Conservation (phyloP, 495 filamentous ascomycete species). For the Xylaria palmicola region DNA sequence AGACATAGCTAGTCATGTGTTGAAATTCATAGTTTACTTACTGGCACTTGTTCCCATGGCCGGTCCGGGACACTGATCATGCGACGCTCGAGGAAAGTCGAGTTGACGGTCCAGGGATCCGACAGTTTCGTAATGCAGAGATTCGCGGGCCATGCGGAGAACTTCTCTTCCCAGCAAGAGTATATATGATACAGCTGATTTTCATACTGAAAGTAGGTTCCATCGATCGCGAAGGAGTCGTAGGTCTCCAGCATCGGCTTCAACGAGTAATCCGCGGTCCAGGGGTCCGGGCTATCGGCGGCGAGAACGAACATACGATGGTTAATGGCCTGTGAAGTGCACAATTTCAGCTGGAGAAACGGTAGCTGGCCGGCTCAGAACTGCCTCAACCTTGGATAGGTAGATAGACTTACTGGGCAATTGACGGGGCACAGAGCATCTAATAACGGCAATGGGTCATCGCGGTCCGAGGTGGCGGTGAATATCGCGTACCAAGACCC, state of each 20-base stretch:
- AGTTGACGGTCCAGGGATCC: slow-evolving; percentile 46
- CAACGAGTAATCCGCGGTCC: slow-evolving; percentile 40
- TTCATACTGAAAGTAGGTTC: slow-evolving; percentile 46
- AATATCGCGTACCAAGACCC: slow-evolving; percentile 53
- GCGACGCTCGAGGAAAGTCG: slow-evolving; percentile 41
- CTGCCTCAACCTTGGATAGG: too few species aligned
- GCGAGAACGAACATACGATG: slow-evolving; percentile 54
- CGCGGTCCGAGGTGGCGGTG: slow-evolving; percentile 44
- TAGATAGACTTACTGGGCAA: slow-evolving; percentile 38
- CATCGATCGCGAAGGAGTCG: slow-evolving; percentile 54
- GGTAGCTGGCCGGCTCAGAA: not conserved
- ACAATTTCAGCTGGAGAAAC: not conserved
- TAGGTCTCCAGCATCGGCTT: slow-evolving; percentile 49
- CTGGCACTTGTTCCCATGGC: slow-evolving; percentile 48
- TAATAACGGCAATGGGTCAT: slow-evolving; percentile 26
- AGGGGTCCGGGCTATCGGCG: slow-evolving; percentile 39
- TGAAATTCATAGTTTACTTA: not conserved
- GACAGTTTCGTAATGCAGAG: slow-evolving; percentile 50
- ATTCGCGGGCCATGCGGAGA: slow-evolving; percentile 50
- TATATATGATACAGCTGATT: slow-evolving; percentile 49
- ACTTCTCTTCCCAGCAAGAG: slow-evolving; percentile 48
- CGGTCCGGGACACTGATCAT: slow-evolving; percentile 45
- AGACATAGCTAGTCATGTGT: not conserved
- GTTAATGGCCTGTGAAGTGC: slow-evolving; percentile 42
- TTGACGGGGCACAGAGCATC: slow-evolving; percentile 36